These are phyloP conservation scores for Metarhizium humberi DNA, from an alignment of 2,329 filamentous ascomycete genomes.

Conservation along the genomic window DNA sequence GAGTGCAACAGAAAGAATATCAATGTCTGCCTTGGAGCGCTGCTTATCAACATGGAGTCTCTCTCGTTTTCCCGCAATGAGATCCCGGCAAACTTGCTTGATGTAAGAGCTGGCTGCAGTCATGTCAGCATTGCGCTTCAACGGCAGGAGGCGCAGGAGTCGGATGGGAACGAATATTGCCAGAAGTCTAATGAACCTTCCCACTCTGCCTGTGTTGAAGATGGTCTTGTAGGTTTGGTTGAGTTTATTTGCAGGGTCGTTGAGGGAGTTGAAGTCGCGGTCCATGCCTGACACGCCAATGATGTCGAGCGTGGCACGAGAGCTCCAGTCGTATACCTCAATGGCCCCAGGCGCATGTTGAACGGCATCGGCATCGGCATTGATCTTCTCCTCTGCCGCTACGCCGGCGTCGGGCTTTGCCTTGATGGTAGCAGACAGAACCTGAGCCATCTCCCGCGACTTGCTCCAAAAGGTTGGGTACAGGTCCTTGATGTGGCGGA, in stretches of 20 bases:
- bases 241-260: conserved; percentile 27
- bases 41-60: background rate
- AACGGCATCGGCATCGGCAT: conserved; percentile 10
- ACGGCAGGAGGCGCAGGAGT: background rate
- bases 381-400: conserved; percentile 29
- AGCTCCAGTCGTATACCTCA: conserved; percentile 22
- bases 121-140: background rate
- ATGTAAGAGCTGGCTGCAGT: background rate
- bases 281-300: conserved; percentile 50
- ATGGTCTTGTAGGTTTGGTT: conserved; percentile 29
- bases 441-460: conserved; percentile 37
- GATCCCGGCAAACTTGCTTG: background rate
- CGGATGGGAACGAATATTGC: background rate
- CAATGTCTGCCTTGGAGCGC: conserved; percentile 33
- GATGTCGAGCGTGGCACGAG: conserved; percentile 41
- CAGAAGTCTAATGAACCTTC: background rate
- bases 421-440: conserved; percentile 28
- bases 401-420: conserved; percentile 22
- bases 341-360: conserved; percentile 40
- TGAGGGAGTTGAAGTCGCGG: conserved; percentile 38
- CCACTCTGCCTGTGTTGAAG: background rate
- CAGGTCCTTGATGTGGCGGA: background rate
- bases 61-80: background rate
- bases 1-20: conserved; percentile 75
- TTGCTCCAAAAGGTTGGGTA: background rate